Percentiles rank a stretch among this genome's conserved stretches.
These are phyloP conservation scores for Paxillus involutus DNA, from an alignment of 768 basidiomycete genomes.

Conservation along the genomic window DNA sequence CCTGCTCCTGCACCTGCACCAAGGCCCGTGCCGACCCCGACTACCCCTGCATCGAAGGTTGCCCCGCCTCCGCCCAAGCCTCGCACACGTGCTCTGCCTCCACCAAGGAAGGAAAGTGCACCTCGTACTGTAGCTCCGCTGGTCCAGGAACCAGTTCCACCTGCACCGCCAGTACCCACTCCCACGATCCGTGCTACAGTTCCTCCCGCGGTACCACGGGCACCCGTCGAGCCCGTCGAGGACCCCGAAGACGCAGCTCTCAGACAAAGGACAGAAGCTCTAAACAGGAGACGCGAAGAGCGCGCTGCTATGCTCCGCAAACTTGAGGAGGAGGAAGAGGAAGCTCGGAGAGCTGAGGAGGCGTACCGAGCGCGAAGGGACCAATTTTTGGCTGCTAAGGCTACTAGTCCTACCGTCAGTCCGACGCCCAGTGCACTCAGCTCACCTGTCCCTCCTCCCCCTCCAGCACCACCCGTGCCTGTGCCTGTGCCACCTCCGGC, in stretches of 20 bases:
- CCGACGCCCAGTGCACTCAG: slow-evolving; percentile 19
- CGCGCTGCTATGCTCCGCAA: slow-evolving; percentile 68
- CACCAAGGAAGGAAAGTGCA: slow-evolving; percentile 19
- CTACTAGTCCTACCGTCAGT: slow-evolving; percentile 13
- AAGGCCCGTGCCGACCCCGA: slow-evolving; percentile 8
- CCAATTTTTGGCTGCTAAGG: slow-evolving; percentile 39
- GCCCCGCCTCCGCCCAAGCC: slow-evolving; percentile 27
- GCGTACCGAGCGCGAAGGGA: slow-evolving; percentile 34
- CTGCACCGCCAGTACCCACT: slow-evolving; percentile 25
- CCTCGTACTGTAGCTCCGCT: slow-evolving; percentile 23
- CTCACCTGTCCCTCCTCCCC: slow-evolving; percentile 39
- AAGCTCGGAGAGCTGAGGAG: slow-evolving; percentile 49
- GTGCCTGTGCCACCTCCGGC: slow-evolving; percentile 7
- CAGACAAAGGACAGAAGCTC: slow-evolving; percentile 63
- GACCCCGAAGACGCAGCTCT: slow-evolving; percentile 80
- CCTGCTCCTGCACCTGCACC: slow-evolving; percentile 44
- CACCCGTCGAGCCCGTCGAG: slow-evolving; percentile 43
- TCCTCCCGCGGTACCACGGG: slow-evolving; percentile 49
- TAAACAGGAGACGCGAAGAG: slow-evolving; percentile 70
- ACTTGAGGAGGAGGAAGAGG: slow-evolving; percentile 67
- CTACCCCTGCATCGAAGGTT: slow-evolving; percentile 19
- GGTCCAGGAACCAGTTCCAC: slow-evolving; percentile 20
- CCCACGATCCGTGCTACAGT: slow-evolving; percentile 26
- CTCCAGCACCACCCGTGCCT: slow-evolving; percentile 33
- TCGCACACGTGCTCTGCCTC: slow-evolving; percentile 20